Conservation (phyloP, 2,329 filamentous ascomycete species). For the Paraphoma chrysanthemicola region DNA sequence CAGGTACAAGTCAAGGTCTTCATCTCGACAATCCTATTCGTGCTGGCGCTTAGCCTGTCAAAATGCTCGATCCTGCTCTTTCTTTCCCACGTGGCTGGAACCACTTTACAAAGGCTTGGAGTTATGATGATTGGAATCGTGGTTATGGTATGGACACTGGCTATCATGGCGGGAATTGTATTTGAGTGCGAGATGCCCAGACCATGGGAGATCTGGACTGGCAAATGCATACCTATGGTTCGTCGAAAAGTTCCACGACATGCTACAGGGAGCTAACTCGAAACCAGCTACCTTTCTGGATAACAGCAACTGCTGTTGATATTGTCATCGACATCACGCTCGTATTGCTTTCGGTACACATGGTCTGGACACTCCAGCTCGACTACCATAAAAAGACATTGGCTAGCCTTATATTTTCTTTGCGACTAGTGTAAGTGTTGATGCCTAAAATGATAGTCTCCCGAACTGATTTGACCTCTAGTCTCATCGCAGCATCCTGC, state of each 20-base stretch:
- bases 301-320: constrained; percentile 23
- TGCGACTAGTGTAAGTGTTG: constrained; percentile 28
- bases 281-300: constrained; percentile 26
- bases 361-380: constrained; percentile 24
- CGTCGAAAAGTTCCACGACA: neutral
- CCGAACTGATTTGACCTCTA: constrained; percentile 5
- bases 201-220: constrained; percentile 30
- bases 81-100: constrained; percentile 23
- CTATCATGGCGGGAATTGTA: constrained; percentile 19
- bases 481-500: constrained; percentile 28
- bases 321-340: constrained; percentile 24
- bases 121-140: constrained; percentile 16
- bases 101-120: constrained; percentile 15
- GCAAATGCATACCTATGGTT: constrained; percentile 33
- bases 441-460: neutral
- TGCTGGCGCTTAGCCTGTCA: constrained; percentile 27
- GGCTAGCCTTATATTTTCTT: constrained; percentile 23
- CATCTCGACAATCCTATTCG: constrained; percentile 30
- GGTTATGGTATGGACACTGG: constrained; percentile 26
- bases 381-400: constrained; percentile 19
- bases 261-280: neutral
- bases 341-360: constrained; percentile 21
- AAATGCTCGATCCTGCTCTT: constrained; percentile 32
- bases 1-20: constrained; percentile 28
- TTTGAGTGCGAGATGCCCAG: constrained; percentile 35